phyloP scores from a whole-genome alignment of 371 early-diverging fungal species.

The Syncephalis plumigaleata region DNA sequence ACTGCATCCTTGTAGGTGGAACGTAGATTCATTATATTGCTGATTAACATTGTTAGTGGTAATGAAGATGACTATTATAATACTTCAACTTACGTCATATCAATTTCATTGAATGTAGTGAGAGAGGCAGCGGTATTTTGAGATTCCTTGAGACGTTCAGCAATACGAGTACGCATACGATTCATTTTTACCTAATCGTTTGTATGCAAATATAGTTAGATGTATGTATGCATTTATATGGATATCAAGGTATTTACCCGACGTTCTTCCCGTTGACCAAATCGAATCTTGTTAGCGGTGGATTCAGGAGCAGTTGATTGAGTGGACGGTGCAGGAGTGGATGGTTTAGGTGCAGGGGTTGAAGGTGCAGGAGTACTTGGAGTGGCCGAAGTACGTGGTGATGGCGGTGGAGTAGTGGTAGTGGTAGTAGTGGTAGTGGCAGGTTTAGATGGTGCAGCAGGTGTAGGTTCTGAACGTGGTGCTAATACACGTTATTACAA shows the following conservation, averaged over 20 bases:
- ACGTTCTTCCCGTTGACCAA: slow-evolving; percentile 9
- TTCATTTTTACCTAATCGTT: slow-evolving; percentile 77
- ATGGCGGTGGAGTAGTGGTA: slow-evolving; percentile 4
- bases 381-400: slow-evolving; percentile 4
- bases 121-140: slow-evolving; percentile 92
- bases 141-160: slow-evolving; percentile 89
- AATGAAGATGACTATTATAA: neutral
- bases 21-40: slow-evolving; percentile 73
- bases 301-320: slow-evolving; percentile 2
- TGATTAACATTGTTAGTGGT: neutral
- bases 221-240: too few species aligned
- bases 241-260: slow-evolving; percentile 2
- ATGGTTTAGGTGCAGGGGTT: too few species aligned
- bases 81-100: slow-evolving; percentile 47
- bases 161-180: slow-evolving; percentile 90
- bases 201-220: slow-evolving; percentile 3
- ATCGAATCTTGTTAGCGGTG: slow-evolving; percentile 6
- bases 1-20: slow-evolving; percentile 84
- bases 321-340: slow-evolving; percentile 1
- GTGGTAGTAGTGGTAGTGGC: slow-evolving; percentile 4
- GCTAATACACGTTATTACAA: neutral
- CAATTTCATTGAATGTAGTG: slow-evolving; percentile 97
- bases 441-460: slow-evolving; percentile 16
- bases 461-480: too few species aligned
- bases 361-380: too few species aligned